Conservation (phyloP, 805 yeast species). For the Teunomyces pallodes region DNA sequence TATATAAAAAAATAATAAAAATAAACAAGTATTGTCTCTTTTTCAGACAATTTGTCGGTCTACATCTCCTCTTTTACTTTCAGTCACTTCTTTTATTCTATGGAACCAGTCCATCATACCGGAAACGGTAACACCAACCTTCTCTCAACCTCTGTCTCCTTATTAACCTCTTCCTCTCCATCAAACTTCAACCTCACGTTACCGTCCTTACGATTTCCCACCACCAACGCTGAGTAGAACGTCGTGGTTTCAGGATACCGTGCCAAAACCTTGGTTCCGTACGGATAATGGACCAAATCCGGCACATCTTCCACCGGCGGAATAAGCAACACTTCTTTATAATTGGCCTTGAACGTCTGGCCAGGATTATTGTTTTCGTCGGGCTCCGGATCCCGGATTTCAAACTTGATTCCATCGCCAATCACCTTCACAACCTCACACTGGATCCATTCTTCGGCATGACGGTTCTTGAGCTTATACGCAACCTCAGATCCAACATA, state of each 20-base stretch:
- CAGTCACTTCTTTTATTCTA: too few species aligned
- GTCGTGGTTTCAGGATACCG: constrained; percentile 97
- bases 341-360: constrained; percentile 75
- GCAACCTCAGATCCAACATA: constrained; percentile 82
- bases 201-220: constrained; percentile 71
- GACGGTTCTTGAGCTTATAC: constrained; percentile 66
- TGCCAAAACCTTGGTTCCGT: constrained; percentile 82
- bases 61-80: not conserved
- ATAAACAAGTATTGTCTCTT: too few species aligned
- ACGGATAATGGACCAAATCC: constrained; percentile 54
- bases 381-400: constrained; percentile 97
- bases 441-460: constrained; percentile 93
- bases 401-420: constrained; percentile 71
- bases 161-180: constrained; percentile 95
- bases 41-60: not conserved
- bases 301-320: constrained; percentile 50
- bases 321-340: constrained; percentile 75
- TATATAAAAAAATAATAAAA: not conserved
- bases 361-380: constrained; percentile 91
- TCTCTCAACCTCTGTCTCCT: constrained; percentile 90
- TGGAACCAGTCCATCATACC: not conserved
- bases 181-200: constrained; percentile 80
- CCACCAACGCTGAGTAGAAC: constrained; percentile 91
- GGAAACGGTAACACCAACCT: constrained; percentile 80
- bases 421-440: constrained; percentile 80